Evolutionary conservation across 352 stramenopile genomes (phyloP).

Genomic region (Pythium brachiatum): DNA sequence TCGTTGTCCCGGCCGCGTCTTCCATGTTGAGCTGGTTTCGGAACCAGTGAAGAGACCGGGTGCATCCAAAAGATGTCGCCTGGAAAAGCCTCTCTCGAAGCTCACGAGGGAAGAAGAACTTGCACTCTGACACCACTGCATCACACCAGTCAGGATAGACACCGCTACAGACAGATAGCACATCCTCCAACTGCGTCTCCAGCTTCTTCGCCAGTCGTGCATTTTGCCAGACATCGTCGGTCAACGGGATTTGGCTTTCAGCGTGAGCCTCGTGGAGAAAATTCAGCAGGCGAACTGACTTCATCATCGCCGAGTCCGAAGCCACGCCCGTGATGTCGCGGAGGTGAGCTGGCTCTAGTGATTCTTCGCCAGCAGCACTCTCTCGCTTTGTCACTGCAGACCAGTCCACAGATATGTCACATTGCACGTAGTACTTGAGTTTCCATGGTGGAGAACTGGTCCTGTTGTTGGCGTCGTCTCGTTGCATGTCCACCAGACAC

Average conservation of each 20-base stretch:
- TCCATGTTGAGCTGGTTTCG: slow-evolving; percentile 66
- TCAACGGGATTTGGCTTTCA: slow-evolving; percentile 25
- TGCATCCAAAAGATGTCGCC: slow-evolving; percentile 77
- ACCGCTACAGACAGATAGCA: slow-evolving; percentile 78
- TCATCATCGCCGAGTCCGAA: slow-evolving; percentile 18
- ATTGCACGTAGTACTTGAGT: slow-evolving; percentile 65
- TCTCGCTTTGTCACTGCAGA: slow-evolving; percentile 4
- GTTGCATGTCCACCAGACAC: slow-evolving; percentile 59
- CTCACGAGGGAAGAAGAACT: slow-evolving; percentile 79
- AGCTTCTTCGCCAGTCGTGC: slow-evolving; percentile 79
- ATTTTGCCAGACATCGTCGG: slow-evolving; percentile 54
- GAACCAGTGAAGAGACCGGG: slow-evolving; percentile 80
- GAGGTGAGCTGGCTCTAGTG: not conserved
- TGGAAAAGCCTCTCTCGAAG: slow-evolving; percentile 72
- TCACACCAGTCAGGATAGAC: slow-evolving; percentile 84
- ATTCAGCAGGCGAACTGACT: slow-evolving; percentile 46
- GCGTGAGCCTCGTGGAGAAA: slow-evolving; percentile 46
- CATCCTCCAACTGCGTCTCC: slow-evolving; percentile 75
- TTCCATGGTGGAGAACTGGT: slow-evolving; percentile 56
- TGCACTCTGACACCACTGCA: slow-evolving; percentile 65
- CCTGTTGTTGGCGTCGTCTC: slow-evolving; percentile 5
- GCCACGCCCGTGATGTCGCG: slow-evolving; percentile 2
- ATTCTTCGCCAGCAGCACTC: not conserved
- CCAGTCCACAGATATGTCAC: slow-evolving; percentile 73
- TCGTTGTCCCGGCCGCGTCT: slow-evolving; percentile 20